These are phyloP conservation scores for Canavalia ensiformis DNA, from an alignment of 306 rosid species.

Conservation along the genomic window DNA sequence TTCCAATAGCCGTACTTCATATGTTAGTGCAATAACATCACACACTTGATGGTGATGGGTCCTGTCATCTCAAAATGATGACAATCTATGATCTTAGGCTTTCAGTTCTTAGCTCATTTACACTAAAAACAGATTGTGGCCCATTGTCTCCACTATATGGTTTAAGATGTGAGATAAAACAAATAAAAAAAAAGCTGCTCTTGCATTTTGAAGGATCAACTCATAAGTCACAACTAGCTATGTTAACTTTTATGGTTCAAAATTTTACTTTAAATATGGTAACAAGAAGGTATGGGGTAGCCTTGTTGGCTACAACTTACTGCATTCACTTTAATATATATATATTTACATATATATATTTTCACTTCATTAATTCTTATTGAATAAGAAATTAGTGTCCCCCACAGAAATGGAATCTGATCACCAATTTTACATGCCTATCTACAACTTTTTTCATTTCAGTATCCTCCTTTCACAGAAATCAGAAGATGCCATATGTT, in stretches of 20 bases:
- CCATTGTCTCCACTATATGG: conserved; percentile 49
- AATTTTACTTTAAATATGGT: conserved; percentile 29
- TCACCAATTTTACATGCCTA: conserved; percentile 47
- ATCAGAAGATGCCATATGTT: conserved; percentile 58
- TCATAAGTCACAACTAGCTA: conserved; percentile 4
- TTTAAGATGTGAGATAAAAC: conserved; percentile 38
- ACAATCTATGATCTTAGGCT: conserved; percentile 21
- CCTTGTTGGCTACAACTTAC: conserved; percentile 40
- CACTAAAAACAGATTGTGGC: conserved; percentile 24
- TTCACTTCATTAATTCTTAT: conserved; percentile 33
- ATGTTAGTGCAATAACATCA: conserved; percentile 37
- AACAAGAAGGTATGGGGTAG: conserved; percentile 22
- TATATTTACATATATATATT: neutral
- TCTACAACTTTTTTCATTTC: conserved; percentile 39
- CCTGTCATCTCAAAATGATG: conserved; percentile 50
- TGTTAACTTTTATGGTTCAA: conserved; percentile 27
- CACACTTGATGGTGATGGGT: conserved; percentile 34
- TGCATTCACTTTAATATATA: neutral
- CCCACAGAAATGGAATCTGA: conserved; percentile 55
- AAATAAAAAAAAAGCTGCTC: conserved; percentile 15
- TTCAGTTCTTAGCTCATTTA: conserved; percentile 40
- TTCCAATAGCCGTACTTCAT: conserved; percentile 29
- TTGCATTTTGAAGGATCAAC: conserved; percentile 27
- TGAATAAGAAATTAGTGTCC: conserved; percentile 40
- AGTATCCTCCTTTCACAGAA: conserved; percentile 49